Conservation (phyloP, 768 basidiomycete species). For the Boletus patriciae region DNA sequence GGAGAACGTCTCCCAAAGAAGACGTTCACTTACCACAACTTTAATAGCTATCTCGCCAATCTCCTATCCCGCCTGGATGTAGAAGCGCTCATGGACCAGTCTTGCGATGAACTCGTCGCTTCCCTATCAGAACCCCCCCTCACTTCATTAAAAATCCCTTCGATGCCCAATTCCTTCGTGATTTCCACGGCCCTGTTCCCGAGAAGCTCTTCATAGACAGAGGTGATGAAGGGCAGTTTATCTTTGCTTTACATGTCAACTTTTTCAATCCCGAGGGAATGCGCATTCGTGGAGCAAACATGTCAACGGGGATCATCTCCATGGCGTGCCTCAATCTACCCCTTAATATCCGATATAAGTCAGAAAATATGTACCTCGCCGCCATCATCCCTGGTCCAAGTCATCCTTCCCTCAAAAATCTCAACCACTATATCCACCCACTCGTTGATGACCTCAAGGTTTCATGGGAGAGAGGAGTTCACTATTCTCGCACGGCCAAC, state of each 20-base stretch:
- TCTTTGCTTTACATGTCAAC: slow-evolving; percentile 35
- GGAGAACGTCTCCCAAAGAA: no score
- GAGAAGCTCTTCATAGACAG: slow-evolving; percentile 7
- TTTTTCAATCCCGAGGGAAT: slow-evolving; percentile 38
- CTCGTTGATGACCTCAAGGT: slow-evolving; percentile 35
- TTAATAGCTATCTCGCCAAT: no score
- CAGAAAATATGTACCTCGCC: slow-evolving; percentile 41
- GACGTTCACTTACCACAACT: no score
- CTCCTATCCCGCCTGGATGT: no score
- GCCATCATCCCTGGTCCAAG: slow-evolving; percentile 40
- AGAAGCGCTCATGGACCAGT: no score
- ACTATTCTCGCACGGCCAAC: slow-evolving; percentile 17
- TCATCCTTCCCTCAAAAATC: slow-evolving; percentile 31
- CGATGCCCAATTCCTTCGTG: neutral
- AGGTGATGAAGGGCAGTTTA: slow-evolving; percentile 24
- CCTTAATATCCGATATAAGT: slow-evolving; percentile 31
- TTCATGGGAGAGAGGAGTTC: slow-evolving; percentile 34
- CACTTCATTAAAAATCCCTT: neutral
- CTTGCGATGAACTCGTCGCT: no score
- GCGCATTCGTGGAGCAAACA: slow-evolving; percentile 23
- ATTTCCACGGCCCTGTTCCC: slow-evolving; percentile 25
- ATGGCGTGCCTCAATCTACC: slow-evolving; percentile 35
- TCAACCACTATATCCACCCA: slow-evolving; percentile 38
- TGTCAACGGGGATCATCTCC: slow-evolving; percentile 19
- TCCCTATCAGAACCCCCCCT: no score